Percentiles rank a stretch among this genome's conserved stretches.
These are phyloP conservation scores for Henckelia pumila DNA, from an alignment of 257 asterid genomes.

Conservation along the genomic window DNA sequence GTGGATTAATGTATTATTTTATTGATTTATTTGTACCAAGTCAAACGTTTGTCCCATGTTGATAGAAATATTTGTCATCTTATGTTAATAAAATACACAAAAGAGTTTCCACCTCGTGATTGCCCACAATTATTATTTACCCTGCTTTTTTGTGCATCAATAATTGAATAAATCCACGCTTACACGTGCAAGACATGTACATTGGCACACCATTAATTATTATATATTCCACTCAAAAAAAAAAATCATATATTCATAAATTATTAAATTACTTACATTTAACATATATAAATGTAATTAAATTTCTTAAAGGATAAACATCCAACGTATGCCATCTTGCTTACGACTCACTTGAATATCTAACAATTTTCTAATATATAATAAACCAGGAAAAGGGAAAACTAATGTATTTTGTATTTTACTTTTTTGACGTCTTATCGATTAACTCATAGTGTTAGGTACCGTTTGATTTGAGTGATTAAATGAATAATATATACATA, in stretches of 20 bases:
- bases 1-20: neutral
- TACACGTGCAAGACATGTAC: slow-evolving; percentile 41
- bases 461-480: too few relatives aligned
- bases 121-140: slow-evolving; percentile 36
- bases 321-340: slow-evolving; percentile 9
- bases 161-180: slow-evolving; percentile 39
- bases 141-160: slow-evolving; percentile 26
- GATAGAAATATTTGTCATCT: slow-evolving; percentile 44
- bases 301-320: slow-evolving; percentile 29
- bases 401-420: too few relatives aligned
- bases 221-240: too few relatives aligned
- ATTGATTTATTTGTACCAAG: slow-evolving; percentile 29
- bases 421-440: too few relatives aligned
- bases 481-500: too few relatives aligned
- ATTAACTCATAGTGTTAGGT: too few relatives aligned
- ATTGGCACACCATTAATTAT: slow-evolving; percentile 24
- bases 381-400: too few relatives aligned
- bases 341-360: too few relatives aligned
- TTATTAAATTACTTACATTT: neutral
- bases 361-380: too few relatives aligned
- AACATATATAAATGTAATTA: slow-evolving; percentile 21
- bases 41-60: slow-evolving; percentile 47
- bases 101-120: slow-evolving; percentile 28
- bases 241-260: too few relatives aligned
- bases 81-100: slow-evolving; percentile 31